Evolutionary conservation across 2,329 filamentous ascomycete genomes (phyloP).

Genomic region (Samsoniella hepiali): DNA sequence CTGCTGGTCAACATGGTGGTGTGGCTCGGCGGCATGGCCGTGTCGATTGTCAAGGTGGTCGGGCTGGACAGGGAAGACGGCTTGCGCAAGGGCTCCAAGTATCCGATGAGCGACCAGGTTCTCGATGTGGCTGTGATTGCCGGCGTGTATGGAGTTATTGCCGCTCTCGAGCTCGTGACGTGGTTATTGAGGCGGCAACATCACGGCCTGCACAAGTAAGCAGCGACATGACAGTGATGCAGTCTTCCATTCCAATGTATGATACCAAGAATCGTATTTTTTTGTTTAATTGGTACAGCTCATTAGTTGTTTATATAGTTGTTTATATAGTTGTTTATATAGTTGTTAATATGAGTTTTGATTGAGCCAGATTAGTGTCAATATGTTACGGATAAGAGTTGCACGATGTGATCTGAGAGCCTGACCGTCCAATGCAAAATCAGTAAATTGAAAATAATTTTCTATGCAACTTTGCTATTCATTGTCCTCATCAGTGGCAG

Average conservation of each 20-base stretch:
- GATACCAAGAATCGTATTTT: background rate
- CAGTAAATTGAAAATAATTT: background rate
- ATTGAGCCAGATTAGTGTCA: too few species aligned
- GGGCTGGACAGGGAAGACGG: conserved; percentile 4
- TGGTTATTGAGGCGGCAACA: background rate
- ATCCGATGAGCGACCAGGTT: conserved; percentile 16
- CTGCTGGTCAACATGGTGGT: conserved; percentile 8
- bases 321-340: too few species aligned
- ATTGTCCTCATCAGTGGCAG: background rate
- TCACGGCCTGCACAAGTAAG: background rate
- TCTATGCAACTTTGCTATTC: background rate
- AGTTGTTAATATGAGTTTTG: too few species aligned
- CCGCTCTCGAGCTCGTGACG: background rate
- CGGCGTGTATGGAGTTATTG: conserved; percentile 12
- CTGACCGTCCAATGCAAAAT: background rate
- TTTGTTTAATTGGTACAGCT: background rate
- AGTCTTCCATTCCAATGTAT: background rate
- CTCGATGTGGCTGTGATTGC: conserved; percentile 16
- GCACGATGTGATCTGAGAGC: too few species aligned
- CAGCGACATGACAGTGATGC: background rate
- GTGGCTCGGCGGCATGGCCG: conserved; percentile 11
- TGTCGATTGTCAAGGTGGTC: conserved; percentile 11
- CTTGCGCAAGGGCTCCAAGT: conserved; percentile 12
- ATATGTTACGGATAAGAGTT: too few species aligned
- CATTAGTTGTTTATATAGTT: background rate